Percentiles rank a stretch among this genome's conserved stretches.
phyloP scores from a whole-genome alignment of 2,329 filamentous ascomycete species.

The Trichoderma cornu-damae region DNA sequence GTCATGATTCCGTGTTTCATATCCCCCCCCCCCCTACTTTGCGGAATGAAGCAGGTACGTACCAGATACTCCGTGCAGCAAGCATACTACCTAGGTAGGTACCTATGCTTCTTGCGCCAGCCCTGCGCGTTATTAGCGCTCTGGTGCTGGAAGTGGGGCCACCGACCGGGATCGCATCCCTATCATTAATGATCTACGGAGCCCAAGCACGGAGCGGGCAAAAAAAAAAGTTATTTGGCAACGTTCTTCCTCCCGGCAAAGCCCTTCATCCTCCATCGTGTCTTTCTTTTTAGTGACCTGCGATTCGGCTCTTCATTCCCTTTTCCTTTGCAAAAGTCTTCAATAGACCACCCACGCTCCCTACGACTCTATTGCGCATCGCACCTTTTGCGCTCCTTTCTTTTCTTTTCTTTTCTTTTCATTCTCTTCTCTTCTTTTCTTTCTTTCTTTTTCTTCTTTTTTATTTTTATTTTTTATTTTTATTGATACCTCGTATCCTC shows the following conservation, averaged over 20 bases:
- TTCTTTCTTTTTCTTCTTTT: too few species aligned
- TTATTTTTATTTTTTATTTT: not conserved
- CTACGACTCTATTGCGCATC: slow-evolving; percentile 7
- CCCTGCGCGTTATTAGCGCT: slow-evolving; percentile 13
- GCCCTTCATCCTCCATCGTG: slow-evolving; percentile 11
- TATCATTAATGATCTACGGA: slow-evolving; percentile 16
- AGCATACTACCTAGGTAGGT: slow-evolving; percentile 7
- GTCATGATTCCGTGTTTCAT: not conserved
- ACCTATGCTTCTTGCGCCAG: not conserved
- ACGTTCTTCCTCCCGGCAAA: not conserved
- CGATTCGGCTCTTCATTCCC: not conserved
- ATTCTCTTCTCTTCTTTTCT: not conserved
- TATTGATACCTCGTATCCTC: too few species aligned
- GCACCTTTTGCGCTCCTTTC: not conserved
- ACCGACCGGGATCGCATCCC: slow-evolving; percentile 6
- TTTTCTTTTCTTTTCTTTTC: not conserved
- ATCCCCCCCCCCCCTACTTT: slow-evolving; percentile 16
- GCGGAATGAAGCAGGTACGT: slow-evolving; percentile 13
- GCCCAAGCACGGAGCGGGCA: not conserved
- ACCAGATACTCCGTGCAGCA: too few species aligned
- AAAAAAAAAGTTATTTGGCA: too few species aligned
- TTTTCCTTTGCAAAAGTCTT: not conserved
- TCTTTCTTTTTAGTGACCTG: not conserved
- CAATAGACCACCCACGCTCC: slow-evolving; percentile 8
- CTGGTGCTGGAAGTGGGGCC: slow-evolving; percentile 10